Evolutionary conservation across 2,329 filamentous ascomycete species (phyloP).

Genomic region (Macroventuria anomochaeta): DNA sequence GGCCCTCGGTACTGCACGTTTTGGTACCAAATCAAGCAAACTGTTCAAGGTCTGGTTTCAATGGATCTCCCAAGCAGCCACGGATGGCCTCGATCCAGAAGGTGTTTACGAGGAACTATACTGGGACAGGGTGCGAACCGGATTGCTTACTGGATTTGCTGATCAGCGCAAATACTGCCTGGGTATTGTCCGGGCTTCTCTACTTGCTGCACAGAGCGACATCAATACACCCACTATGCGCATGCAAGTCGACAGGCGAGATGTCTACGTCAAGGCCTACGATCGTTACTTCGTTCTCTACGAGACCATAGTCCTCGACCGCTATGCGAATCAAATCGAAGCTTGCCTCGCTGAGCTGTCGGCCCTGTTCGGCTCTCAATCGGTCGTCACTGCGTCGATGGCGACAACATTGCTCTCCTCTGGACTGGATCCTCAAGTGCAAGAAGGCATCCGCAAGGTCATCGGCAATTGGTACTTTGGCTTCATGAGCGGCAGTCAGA

Average conservation of each 20-base stretch:
- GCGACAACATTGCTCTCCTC: conserved; percentile 52
- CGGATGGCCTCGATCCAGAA: conserved; percentile 24
- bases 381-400: conserved; percentile 50
- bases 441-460: conserved; percentile 56
- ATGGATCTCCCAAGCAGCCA: conserved; percentile 37
- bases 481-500: conserved; percentile 23
- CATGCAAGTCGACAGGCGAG: conserved; percentile 23
- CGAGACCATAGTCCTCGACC: conserved; percentile 57
- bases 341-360: conserved; percentile 55
- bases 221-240: conserved; percentile 36
- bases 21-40: conserved; percentile 29
- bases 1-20: conserved; percentile 26
- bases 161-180: conserved; percentile 57
- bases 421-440: conserved; percentile 50
- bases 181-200: conserved; percentile 52
- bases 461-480: conserved; percentile 55
- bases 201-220: conserved; percentile 38
- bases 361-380: conserved; percentile 44
- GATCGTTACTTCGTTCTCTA: conserved; percentile 54
- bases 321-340: conserved; percentile 58
- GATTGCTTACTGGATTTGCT: conserved; percentile 51
- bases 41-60: conserved; percentile 47
- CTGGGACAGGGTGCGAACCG: conserved; percentile 49
- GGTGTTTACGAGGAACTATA: conserved; percentile 44
- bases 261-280: conserved; percentile 44